Base-by-base conservation (phyloP, 1,284 basidiomycete species). In the Ganoderma sp. region DNA sequence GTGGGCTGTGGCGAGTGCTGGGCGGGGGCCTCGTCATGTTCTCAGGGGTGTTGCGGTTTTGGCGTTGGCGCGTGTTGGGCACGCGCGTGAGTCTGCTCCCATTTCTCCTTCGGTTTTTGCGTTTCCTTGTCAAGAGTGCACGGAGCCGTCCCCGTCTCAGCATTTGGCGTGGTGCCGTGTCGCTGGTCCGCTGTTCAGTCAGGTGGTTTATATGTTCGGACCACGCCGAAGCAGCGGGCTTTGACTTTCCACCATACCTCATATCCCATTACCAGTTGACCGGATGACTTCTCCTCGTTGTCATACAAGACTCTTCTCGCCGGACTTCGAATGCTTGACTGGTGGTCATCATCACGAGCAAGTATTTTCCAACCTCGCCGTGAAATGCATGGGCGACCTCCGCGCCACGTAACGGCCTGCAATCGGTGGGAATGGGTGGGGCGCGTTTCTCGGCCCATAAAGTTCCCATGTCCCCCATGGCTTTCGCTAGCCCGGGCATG, bases 51-150 rank as follows among this genome's bases (percentile, higher is more conserved):
- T 58, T 39, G 34, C 32, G 34, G 34, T 39, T n/a, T 8, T 39
- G 42, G 22, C 32, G 28, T 57, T 17, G 22, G 61, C 41, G 54
- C 52, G 60, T 62, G 65, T 34, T 42, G 60, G 42, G 37, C 60
- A 48, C 65, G 52, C 60, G 60, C 9, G 19, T 15, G 19, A 43
- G n/a, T 10, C 22, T 3, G 5, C 25, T 58, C 7, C 32, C n/a
- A 19, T 7, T 17, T n/a, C n/a, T 6, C 10, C n/a, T 34, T 15
- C 2, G 28, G 28, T 4, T 32, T 32, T 32, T 4, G 28, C 28
- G 28, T 32, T 32, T 32, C 2, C 28, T 32, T 32, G 28, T 32
- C 28, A 32, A n/a, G n/a, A n/a, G n/a, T n/a, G n/a, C n/a, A n/a
- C n/a, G n/a, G n/a, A n/a, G n/a, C n/a, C n/a, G 28, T 32, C 28